These are phyloP conservation scores for Arthrobotrys sinensis DNA, from an alignment of 2,329 filamentous ascomycete species.

Conservation along the genomic window DNA sequence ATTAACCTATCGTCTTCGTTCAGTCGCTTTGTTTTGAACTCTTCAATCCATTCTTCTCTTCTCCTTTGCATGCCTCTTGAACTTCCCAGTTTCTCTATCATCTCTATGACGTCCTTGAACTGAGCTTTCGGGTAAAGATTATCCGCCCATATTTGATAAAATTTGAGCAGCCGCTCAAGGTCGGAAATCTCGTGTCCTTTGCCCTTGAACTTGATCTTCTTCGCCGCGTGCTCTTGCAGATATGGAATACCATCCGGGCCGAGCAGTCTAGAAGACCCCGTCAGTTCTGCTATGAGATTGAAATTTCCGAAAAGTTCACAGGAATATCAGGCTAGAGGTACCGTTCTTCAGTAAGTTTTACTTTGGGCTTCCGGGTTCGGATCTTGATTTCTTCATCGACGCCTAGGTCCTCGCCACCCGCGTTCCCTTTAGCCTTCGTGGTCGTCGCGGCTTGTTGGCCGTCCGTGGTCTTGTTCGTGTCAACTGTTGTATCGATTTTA, in stretches of 20 bases:
- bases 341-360: conserved; percentile 89
- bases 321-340: conserved; percentile 66
- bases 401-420: conserved; percentile 76
- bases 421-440: conserved; percentile 70
- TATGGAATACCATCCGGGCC: conserved; percentile 87
- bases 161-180: conserved; percentile 82
- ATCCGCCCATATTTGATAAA: conserved; percentile 97
- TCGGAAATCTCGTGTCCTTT: conserved; percentile 93
- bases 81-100: conserved; percentile 95
- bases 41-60: conserved; percentile 63
- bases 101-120: conserved; percentile 88
- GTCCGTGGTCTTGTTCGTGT: conserved; percentile 59
- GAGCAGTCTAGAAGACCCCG: conserved; percentile 75
- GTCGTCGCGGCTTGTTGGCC: conserved; percentile 70
- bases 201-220: conserved; percentile 84
- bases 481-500: conserved; percentile 67
- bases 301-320: background rate
- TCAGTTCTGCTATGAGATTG: background rate
- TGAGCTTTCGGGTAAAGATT: conserved; percentile 95
- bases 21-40: conserved; percentile 65
- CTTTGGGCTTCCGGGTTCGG: conserved; percentile 81
- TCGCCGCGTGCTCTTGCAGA: conserved; percentile 79
- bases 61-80: conserved; percentile 75
- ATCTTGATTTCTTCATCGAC: conserved; percentile 90
- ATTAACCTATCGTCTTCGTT: conserved; percentile 63